Conservation (phyloP, 1,139 yeast genomes). For the Saccharomyces hybrid region DNA sequence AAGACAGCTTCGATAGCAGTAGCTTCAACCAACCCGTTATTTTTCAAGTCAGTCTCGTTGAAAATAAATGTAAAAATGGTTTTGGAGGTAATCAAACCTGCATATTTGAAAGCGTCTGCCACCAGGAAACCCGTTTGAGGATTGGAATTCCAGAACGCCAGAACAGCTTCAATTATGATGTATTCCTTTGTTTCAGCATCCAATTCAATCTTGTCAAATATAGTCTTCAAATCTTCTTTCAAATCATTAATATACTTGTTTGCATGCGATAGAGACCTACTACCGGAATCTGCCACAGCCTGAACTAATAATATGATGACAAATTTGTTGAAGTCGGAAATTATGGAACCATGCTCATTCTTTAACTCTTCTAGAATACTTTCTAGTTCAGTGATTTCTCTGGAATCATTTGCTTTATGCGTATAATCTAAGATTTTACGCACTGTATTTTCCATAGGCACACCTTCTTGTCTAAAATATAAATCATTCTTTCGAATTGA, state of each 20-base stretch:
- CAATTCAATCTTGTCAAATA: constrained; percentile 36
- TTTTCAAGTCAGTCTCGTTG: constrained; percentile 19
- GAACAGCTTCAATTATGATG: constrained; percentile 55
- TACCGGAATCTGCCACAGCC: constrained; percentile 73
- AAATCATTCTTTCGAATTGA: constrained; percentile 26
- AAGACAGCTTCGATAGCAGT: constrained; percentile 34
- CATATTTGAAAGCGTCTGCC: constrained; percentile 53
- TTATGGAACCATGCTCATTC: constrained; percentile 24
- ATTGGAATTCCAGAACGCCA: constrained; percentile 72
- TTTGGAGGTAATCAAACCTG: constrained; percentile 39
- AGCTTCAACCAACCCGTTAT: constrained; percentile 31
- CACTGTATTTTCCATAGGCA: constrained; percentile 31
- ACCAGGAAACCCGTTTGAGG: constrained; percentile 75
- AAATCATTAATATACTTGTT: constrained; percentile 59
- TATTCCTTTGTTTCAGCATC: constrained; percentile 30
- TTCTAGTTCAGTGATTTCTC: constrained; percentile 30
- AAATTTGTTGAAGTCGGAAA: constrained; percentile 39
- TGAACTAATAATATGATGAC: constrained; percentile 58
- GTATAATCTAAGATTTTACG: constrained; percentile 31
- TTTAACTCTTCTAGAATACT: constrained; percentile 32
- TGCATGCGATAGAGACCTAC: constrained; percentile 83
- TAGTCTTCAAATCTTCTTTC: constrained; percentile 42
- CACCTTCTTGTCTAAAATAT: constrained; percentile 29
- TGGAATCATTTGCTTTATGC: constrained; percentile 30
- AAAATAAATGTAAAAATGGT: constrained; percentile 40